Evolutionary conservation across 2,329 filamentous ascomycete species (phyloP).

Genomic region (Paraconiothyrium brasiliense): DNA sequence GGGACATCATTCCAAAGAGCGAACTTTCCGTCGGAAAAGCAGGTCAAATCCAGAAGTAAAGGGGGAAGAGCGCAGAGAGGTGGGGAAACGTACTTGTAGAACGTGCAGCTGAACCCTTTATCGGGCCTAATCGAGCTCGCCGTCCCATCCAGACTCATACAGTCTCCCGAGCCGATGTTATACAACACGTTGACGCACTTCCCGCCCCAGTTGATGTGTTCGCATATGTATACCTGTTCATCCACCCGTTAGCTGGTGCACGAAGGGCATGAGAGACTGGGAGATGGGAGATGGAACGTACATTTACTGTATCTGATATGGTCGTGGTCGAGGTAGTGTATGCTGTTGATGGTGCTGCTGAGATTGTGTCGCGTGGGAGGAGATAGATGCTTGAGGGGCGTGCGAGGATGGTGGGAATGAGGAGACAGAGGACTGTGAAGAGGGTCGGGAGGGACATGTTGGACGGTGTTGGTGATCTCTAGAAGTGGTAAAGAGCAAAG

Average conservation of each 20-base stretch:
- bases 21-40: too few relatives aligned
- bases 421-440: slow-evolving; percentile 11
- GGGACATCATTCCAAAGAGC: background rate
- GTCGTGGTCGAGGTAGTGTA: too few relatives aligned
- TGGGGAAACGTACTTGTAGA: slow-evolving; percentile 36
- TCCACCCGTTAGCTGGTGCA: background rate
- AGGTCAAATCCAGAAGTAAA: too few relatives aligned
- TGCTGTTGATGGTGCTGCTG: background rate
- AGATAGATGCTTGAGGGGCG: background rate
- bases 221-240: slow-evolving; percentile 38
- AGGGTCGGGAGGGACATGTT: slow-evolving; percentile 1
- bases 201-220: slow-evolving; percentile 34
- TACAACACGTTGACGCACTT: slow-evolving; percentile 25
- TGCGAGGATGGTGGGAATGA: slow-evolving; percentile 6
- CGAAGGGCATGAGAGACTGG: background rate
- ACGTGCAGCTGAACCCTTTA: slow-evolving; percentile 33
- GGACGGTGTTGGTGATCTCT: background rate
- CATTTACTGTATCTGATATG: background rate
- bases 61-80: slow-evolving; percentile 1
- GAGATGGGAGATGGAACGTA: background rate
- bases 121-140: slow-evolving; percentile 36
- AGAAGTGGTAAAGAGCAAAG: background rate
- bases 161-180: slow-evolving; percentile 29
- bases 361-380: background rate
- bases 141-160: slow-evolving; percentile 27